phyloP scores from a whole-genome alignment of 345 rosid species.

The Ceriops decandra region DNA sequence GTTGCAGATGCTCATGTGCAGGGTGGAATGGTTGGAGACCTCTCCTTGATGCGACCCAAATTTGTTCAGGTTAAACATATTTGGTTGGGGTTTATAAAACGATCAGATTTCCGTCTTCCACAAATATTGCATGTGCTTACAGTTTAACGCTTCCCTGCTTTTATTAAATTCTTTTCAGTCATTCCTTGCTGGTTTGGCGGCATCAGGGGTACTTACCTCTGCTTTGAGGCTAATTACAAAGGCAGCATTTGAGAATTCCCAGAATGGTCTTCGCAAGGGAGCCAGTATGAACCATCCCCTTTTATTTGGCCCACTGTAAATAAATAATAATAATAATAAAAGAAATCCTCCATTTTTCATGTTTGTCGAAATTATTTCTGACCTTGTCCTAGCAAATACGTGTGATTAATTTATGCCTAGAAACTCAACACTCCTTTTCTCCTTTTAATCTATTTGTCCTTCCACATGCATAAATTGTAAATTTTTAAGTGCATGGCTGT shows the following conservation, averaged over 20 bases:
- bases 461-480: no score
- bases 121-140: neutral
- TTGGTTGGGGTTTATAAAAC: neutral
- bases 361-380: no score
- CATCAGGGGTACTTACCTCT: constrained; percentile 75
- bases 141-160: neutral
- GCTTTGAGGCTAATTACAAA: constrained; percentile 61
- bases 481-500: no score
- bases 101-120: neutral
- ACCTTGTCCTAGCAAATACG: no score
- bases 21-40: constrained; percentile 91
- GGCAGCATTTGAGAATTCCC: constrained; percentile 63
- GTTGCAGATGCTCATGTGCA: constrained; percentile 81
- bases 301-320: neutral
- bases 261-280: constrained; percentile 72
- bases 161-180: constrained; percentile 33
- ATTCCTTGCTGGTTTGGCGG: constrained; percentile 59
- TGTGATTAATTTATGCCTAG: no score
- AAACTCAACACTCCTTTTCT: no score
- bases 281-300: constrained; percentile 48
- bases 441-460: no score
- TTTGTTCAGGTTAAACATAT: constrained; percentile 55
- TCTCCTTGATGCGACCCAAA: constrained; percentile 62
- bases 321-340: neutral
- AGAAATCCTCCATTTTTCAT: no score